These are phyloP conservation scores for Saraca asoca DNA, from an alignment of 331 rosid genomes.

Conservation along the genomic window DNA sequence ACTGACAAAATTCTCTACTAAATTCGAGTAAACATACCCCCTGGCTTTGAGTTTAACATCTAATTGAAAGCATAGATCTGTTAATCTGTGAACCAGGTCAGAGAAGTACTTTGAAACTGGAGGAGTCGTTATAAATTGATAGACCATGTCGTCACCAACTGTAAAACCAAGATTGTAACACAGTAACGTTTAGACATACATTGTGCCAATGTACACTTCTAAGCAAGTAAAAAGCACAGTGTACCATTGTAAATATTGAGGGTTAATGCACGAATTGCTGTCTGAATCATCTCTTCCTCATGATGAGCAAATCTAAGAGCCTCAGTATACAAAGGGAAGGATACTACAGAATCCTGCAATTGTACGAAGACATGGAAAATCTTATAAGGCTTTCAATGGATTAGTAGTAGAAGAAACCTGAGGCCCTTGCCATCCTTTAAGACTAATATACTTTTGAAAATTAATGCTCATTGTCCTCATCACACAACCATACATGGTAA, in stretches of 20 bases:
- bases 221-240: conserved; percentile 20
- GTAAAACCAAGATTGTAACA: conserved; percentile 52
- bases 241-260: conserved; percentile 74
- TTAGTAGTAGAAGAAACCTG: conserved; percentile 11
- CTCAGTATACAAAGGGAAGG: conserved; percentile 80
- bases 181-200: conserved; percentile 37
- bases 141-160: conserved; percentile 69
- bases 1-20: neutral
- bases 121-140: conserved; percentile 62
- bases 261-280: conserved; percentile 67
- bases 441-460: conserved; percentile 16
- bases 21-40: conserved; percentile 46
- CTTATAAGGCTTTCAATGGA: conserved; percentile 18
- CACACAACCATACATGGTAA: conserved; percentile 14
- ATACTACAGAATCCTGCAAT: conserved; percentile 69
- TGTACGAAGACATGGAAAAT: conserved; percentile 30
- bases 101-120: conserved; percentile 77
- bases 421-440: neutral
- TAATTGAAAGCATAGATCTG: conserved; percentile 56
- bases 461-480: conserved; percentile 6
- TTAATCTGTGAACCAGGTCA: conserved; percentile 59
- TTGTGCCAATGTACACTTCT: conserved; percentile 14
- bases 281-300: conserved; percentile 80
- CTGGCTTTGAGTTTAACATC: conserved; percentile 52
- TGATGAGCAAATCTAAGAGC: conserved; percentile 78